Evolutionary conservation across 306 rosid genomes (phyloP).

Genomic region (Malus orientalis): DNA sequence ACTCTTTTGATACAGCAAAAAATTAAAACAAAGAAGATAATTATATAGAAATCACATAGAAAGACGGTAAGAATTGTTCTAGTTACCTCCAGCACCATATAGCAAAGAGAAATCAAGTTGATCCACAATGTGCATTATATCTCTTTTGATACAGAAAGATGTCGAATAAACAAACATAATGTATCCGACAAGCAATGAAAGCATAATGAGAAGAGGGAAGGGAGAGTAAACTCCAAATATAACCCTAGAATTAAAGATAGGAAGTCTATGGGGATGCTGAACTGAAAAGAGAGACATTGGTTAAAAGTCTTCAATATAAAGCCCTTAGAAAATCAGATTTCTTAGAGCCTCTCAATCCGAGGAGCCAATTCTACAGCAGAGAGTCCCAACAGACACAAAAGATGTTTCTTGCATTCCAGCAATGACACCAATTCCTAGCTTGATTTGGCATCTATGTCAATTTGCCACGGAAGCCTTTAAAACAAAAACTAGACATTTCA

Average conservation of each 20-base stretch:
- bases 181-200: neutral
- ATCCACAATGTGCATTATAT: constrained; percentile 58
- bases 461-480: no score
- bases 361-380: no score
- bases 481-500: no score
- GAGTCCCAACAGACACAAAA: no score
- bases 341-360: no score
- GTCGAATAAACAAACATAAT: constrained; percentile 24
- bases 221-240: neutral
- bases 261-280: neutral
- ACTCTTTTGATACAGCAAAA: neutral
- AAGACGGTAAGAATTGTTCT: neutral
- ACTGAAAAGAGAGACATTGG: neutral
- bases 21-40: constrained; percentile 6
- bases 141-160: constrained; percentile 63
- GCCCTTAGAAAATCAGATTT: no score
- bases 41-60: constrained; percentile 3
- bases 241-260: neutral
- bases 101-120: constrained; percentile 93
- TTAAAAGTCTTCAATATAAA: neutral
- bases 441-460: no score
- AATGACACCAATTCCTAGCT: no score
- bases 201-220: neutral
- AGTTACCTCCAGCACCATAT: constrained; percentile 57
- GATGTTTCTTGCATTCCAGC: no score